Percentiles rank a stretch among this genome's conserved stretches.
Evolutionary conservation across 2,329 filamentous ascomycete genomes (phyloP).

Genomic region (Westerdykella aurantiaca): DNA sequence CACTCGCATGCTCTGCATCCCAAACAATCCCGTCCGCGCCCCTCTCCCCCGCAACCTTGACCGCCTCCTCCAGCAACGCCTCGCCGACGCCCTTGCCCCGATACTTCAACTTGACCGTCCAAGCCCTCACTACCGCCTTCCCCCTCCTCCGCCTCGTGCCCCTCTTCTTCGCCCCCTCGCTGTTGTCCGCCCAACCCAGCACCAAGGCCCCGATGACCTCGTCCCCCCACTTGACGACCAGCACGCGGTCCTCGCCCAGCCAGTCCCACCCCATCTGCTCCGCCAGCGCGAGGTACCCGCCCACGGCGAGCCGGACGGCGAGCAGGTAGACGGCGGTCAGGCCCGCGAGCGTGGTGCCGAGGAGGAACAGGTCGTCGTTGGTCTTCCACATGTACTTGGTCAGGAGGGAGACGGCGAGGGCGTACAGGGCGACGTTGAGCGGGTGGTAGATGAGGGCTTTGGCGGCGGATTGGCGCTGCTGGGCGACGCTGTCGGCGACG

Average conservation of each 20-base stretch:
- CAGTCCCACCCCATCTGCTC: conserved; percentile 58
- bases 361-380: conserved; percentile 48
- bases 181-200: conserved; percentile 55
- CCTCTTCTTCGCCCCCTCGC: conserved; percentile 39
- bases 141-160: conserved; percentile 50
- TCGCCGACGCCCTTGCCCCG: conserved; percentile 66
- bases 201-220: conserved; percentile 67
- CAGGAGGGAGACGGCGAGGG: conserved; percentile 37
- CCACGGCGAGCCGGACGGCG: conserved; percentile 54
- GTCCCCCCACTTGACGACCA: conserved; percentile 63
- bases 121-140: conserved; percentile 69
- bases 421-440: conserved; percentile 33
- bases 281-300: conserved; percentile 58
- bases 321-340: conserved; percentile 60
- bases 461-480: conserved; percentile 68
- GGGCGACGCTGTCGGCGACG: conserved; percentile 73
- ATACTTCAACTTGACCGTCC: conserved; percentile 69
- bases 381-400: conserved; percentile 38
- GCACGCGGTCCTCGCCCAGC: conserved; percentile 46
- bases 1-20: conserved; percentile 72
- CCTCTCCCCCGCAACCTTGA: conserved; percentile 60
- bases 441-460: conserved; percentile 47
- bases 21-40: conserved; percentile 69
- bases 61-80: conserved; percentile 67
- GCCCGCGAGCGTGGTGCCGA: conserved; percentile 55